Evolutionary conservation across 2,329 filamentous ascomycete genomes (phyloP).

Genomic region (Neonectria neomacrospora): DNA sequence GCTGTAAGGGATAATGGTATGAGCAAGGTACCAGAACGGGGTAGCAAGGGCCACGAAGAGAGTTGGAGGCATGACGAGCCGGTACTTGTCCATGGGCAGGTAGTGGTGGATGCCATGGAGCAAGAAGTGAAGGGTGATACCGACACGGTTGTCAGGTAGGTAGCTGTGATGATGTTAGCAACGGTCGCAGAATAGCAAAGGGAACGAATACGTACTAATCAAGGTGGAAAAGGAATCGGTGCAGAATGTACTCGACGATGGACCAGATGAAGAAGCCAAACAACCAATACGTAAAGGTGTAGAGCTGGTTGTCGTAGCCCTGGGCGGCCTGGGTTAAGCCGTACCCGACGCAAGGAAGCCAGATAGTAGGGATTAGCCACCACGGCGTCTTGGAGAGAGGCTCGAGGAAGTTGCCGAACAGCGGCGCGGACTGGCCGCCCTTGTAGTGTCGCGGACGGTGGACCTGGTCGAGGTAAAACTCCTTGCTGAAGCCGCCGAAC

Average conservation of each 20-base stretch:
- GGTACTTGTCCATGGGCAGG: constrained; percentile 97
- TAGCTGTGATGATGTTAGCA: constrained; percentile 64
- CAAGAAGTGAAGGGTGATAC: constrained; percentile 87
- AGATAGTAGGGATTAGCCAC: constrained; percentile 87
- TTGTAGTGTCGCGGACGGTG: constrained; percentile 96
- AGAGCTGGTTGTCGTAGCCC: constrained; percentile 64
- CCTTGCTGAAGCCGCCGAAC: constrained; percentile 87
- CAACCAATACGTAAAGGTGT: constrained; percentile 70
- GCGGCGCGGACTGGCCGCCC: constrained; percentile 88
- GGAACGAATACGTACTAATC: constrained; percentile 74
- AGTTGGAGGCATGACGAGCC: constrained; percentile 95
- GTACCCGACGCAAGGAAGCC: constrained; percentile 84
- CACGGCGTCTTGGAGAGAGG: constrained; percentile 95
- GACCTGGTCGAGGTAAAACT: constrained; percentile 97
- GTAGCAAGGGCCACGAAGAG: constrained; percentile 85
- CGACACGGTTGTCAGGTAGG: constrained; percentile 91
- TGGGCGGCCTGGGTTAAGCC: constrained; percentile 73
- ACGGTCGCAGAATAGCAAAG: not conserved
- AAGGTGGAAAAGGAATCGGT: constrained; percentile 93
- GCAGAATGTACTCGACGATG: constrained; percentile 87
- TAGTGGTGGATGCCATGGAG: constrained; percentile 98
- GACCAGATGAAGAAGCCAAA: constrained; percentile 86
- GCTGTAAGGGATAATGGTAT: constrained; percentile 82
- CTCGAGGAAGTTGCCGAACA: constrained; percentile 99
- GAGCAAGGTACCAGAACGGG: constrained; percentile 94